Base-by-base conservation (phyloP, 805 yeast species). In the Saturnispora ahearnii region DNA sequence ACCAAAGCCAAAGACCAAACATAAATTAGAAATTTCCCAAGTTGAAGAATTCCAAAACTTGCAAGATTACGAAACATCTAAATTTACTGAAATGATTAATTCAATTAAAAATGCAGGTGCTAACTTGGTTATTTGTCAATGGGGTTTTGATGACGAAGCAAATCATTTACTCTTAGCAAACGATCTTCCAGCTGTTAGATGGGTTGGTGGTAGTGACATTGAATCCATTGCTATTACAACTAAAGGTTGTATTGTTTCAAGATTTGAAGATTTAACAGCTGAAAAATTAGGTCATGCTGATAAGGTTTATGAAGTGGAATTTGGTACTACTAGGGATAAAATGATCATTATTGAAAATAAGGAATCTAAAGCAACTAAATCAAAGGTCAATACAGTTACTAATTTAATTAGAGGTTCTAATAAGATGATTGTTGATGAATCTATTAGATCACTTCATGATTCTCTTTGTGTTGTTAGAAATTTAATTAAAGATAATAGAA, bases 101-200 rank as follows among this genome's bases (percentile, higher is more conserved):
- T 71, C 74, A 55, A 95, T 93, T 49, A 90, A 93, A 69, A 78
- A 76, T 26, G 76, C 96, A 0, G 98, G 98, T 40, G 98, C 99
- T 29, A 91, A 90, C 66, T 79, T 91, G 50, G 99, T 91, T 47
- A 91, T 95, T 37, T 93, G 99, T 71, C 99, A 91, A 72, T 91
- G 99, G 99, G 99, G 99, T 15, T 93, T 91, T 61, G 99, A 91
- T 67, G 99, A 91, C 67, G 99, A 91, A 73, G 98, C 98, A 40
- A 91, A 91, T 70, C 96, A 93, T 68, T 71, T 93, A 64, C 74
- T 93, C 53, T 73, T 90, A 58, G 85, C 91, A 60, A 88, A 91
- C 68, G 78, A 87, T 41, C 76, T 93, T 55, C 96, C 96, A 36
- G 98, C 98, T 24, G 93, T 93, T 38, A 82, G 99, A 73, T 93